Percentiles rank a stretch among this genome's conserved stretches.
Evolutionary conservation across 768 basidiomycete genomes (phyloP).

Genomic region (Trametes villosa): DNA sequence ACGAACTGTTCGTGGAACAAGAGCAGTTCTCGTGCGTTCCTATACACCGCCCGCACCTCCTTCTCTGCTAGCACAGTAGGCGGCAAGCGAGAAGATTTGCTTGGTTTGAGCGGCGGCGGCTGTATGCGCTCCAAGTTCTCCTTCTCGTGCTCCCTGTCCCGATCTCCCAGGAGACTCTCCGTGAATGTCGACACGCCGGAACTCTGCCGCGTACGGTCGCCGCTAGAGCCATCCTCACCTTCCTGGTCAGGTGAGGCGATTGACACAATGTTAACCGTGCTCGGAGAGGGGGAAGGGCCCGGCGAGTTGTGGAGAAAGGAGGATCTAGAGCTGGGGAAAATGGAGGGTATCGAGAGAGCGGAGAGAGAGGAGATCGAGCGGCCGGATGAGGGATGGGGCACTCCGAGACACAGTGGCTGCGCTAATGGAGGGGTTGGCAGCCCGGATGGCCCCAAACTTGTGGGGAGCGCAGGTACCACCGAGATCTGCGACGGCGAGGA

Average conservation of each 20-base stretch:
- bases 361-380: slow-evolving; percentile 28
- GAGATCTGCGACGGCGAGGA: slow-evolving; percentile 41
- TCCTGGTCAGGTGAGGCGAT: not conserved
- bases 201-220: slow-evolving; percentile 14
- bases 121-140: slow-evolving; percentile 14
- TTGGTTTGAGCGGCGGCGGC: slow-evolving; percentile 12
- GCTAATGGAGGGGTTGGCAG: slow-evolving; percentile 4
- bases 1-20: slow-evolving; percentile 70
- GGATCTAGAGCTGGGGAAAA: slow-evolving; percentile 28
- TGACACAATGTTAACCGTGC: slow-evolving; percentile 8
- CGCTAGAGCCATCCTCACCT: not conserved
- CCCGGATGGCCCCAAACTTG: not conserved
- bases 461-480: slow-evolving; percentile 3
- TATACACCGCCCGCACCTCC: slow-evolving; percentile 62
- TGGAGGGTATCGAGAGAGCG: slow-evolving; percentile 23
- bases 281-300: slow-evolving; percentile 14
- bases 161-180: slow-evolving; percentile 3
- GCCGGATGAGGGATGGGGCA: slow-evolving; percentile 12
- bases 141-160: slow-evolving; percentile 13
- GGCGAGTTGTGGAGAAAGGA: slow-evolving; percentile 23
- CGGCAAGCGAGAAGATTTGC: slow-evolving; percentile 44
- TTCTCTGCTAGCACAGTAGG: slow-evolving; percentile 54
- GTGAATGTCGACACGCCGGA: slow-evolving; percentile 13
- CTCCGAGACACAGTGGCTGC: slow-evolving; percentile 8
- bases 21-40: slow-evolving; percentile 73